Conservation (phyloP, 2,329 filamentous ascomycete genomes). For the Rachicladosporium sp. region DNA sequence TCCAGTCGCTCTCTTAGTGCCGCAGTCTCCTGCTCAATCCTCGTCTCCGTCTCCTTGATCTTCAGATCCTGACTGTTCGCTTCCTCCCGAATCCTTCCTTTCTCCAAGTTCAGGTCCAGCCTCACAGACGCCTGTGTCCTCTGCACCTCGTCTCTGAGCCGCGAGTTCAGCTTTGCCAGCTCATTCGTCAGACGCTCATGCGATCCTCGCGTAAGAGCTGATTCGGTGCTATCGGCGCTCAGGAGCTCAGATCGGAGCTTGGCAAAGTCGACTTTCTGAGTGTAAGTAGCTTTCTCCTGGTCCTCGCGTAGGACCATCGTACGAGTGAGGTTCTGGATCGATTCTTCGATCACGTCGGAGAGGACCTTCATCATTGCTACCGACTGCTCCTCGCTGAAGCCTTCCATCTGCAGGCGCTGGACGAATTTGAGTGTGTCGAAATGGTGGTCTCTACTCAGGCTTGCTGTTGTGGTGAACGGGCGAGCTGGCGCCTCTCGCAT, state of each 20-base stretch:
- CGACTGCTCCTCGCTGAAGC: constrained; percentile 89
- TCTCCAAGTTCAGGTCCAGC: constrained; percentile 88
- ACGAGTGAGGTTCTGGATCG: constrained; percentile 89
- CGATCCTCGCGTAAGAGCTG: constrained; percentile 71
- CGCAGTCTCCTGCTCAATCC: constrained; percentile 95
- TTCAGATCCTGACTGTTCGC: constrained; percentile 93
- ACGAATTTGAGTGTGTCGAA: constrained; percentile 98
- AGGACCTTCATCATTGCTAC: constrained; percentile 98
- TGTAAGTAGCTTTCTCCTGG: constrained; percentile 63
- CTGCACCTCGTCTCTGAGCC: constrained; percentile 84
- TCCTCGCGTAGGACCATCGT: constrained; percentile 98
- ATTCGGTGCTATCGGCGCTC: constrained; percentile 82
- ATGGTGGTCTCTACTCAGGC: constrained; percentile 65
- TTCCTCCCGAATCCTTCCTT: constrained; percentile 91
- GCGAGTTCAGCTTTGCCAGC: constrained; percentile 80
- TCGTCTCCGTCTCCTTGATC: constrained; percentile 96
- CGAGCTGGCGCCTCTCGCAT: constrained; percentile 7
- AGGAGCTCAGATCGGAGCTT: constrained; percentile 91
- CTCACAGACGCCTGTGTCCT: constrained; percentile 87
- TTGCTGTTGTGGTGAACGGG: constrained; percentile 55
- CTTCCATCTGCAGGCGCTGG: constrained; percentile 75
- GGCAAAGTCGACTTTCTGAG: constrained; percentile 92
- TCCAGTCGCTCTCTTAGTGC: constrained; percentile 83
- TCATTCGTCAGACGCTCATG: constrained; percentile 92
- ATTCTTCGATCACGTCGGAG: constrained; percentile 94